These are phyloP conservation scores for Schwanniomyces occidentalis DNA, from an alignment of 805 yeast species.

Conservation along the genomic window DNA sequence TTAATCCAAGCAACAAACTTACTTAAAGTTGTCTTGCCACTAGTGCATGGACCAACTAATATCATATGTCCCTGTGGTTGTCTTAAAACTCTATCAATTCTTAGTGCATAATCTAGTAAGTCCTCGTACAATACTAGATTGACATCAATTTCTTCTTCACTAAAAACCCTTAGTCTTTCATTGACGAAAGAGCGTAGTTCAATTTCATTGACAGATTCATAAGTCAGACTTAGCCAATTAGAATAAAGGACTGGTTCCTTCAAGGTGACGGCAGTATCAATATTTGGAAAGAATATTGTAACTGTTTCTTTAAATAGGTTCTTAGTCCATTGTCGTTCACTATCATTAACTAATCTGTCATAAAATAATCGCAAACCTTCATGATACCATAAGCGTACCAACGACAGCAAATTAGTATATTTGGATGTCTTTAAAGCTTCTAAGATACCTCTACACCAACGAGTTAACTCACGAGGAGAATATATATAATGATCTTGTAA, in stretches of 20 bases:
- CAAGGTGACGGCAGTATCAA: constrained; percentile 35
- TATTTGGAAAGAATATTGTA: constrained; percentile 44
- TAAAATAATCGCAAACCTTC: constrained; percentile 78
- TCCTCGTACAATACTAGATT: constrained; percentile 66
- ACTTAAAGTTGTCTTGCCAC: constrained; percentile 76
- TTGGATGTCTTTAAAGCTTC: constrained; percentile 45
- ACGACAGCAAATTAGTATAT: constrained; percentile 35
- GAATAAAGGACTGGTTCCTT: constrained; percentile 63
- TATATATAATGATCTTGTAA: constrained; percentile 64
- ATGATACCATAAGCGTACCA: constrained; percentile 73
- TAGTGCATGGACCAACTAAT: constrained; percentile 76
- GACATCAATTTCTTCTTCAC: constrained; percentile 74
- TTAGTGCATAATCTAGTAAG: constrained; percentile 67
- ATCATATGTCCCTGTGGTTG: constrained; percentile 92
- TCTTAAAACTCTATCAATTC: constrained; percentile 78
- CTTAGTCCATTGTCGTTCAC: constrained; percentile 53
- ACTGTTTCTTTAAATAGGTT: constrained; percentile 33
- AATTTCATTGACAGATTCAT: constrained; percentile 51
- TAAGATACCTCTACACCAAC: constrained; percentile 81
- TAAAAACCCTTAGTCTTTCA: constrained; percentile 66
- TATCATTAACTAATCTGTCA: constrained; percentile 58
- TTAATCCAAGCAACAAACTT: constrained; percentile 91
- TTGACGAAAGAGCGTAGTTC: constrained; percentile 55
- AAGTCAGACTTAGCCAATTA: constrained; percentile 69
- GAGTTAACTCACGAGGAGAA: constrained; percentile 87